Evolutionary conservation across 208 protist genomes (phyloP), one percentile per base, ranked within the genome.

Genomic region (Leishmania martiniquensis): DNA sequence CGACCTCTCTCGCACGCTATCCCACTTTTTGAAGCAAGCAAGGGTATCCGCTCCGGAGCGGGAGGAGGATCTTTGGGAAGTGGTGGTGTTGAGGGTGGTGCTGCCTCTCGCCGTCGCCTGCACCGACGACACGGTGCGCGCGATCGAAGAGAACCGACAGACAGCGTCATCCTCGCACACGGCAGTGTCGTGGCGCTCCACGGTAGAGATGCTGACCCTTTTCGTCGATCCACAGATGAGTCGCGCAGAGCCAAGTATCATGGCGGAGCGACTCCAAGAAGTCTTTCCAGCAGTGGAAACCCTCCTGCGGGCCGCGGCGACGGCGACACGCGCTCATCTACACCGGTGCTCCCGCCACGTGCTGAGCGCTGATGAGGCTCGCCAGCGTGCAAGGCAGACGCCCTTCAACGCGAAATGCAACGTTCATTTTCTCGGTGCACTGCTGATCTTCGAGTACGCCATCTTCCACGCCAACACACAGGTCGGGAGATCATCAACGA

Each of bases 381-480:
- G 72, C 13, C 59, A 76, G 37, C 60, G 75, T 22, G 54, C 83
- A 42, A n/a, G 70, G 17, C 44, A 77, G 20, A 60, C 83, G 10
- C 55, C 71, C n/a, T 96, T 93, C 76, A 85, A 84, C 12, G 73
- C 80, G 15, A 96, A 92, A 55, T 84, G 76, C 29, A 54, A 84
- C 3, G 34, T 92, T n/a, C 94, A 97, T 55, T 81, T 92, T 34
- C 57, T 94, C 13, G 94, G 77, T 15, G 85, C 86, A 37, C 34
- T 96, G 20, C 82, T 97, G 17, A 91, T 94, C 60, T 76, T 91
- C 32, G 91, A 97, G 76, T 85, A 94, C 75, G 63, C 91, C 9
- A 42, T 95, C 4, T 95, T 86, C 67, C 89, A 94, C 25, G 82
- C 77, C 20, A 59, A 74, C 49, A 44, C 54, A 37, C 13, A 37